These are phyloP conservation scores for Nyssa sinensis DNA, from an alignment of 148 eudicot genomes.

Conservation along the genomic window DNA sequence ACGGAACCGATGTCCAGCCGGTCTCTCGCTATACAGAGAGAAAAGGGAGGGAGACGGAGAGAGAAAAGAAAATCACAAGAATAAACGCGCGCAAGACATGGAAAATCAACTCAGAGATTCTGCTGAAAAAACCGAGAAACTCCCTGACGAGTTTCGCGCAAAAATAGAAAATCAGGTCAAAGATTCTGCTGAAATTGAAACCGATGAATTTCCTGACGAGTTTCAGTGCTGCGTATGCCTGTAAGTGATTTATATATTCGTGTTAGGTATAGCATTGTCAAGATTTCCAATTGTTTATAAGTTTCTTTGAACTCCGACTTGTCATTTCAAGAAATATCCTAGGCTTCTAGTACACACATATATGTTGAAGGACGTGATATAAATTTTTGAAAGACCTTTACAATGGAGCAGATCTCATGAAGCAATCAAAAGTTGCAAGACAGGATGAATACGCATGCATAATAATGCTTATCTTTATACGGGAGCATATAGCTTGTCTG, in stretches of 20 bases:
- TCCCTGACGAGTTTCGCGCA: conserved; percentile 23
- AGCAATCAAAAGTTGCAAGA: neutral
- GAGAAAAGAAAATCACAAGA: too few species aligned
- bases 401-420: neutral
- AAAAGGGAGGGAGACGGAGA: too few species aligned
- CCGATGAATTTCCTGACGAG: conserved; percentile 15
- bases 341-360: neutral
- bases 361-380: neutral
- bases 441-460: too few species aligned
- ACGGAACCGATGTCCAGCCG: too few species aligned
- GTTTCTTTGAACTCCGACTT: neutral
- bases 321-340: neutral
- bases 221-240: conserved; percentile 28
- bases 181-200: neutral
- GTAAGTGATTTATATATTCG: conserved; percentile 8
- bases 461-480: too few species aligned
- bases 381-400: neutral
- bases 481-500: too few species aligned
- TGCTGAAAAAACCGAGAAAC: conserved; percentile 1
- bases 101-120: neutral
- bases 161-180: conserved; percentile 8
- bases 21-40: too few species aligned
- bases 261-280: neutral
- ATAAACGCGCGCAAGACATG: too few species aligned
- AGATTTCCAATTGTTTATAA: neutral